Base-by-base conservation (phyloP, 441 rosid species). In the Gossypium schwendimanii region DNA sequence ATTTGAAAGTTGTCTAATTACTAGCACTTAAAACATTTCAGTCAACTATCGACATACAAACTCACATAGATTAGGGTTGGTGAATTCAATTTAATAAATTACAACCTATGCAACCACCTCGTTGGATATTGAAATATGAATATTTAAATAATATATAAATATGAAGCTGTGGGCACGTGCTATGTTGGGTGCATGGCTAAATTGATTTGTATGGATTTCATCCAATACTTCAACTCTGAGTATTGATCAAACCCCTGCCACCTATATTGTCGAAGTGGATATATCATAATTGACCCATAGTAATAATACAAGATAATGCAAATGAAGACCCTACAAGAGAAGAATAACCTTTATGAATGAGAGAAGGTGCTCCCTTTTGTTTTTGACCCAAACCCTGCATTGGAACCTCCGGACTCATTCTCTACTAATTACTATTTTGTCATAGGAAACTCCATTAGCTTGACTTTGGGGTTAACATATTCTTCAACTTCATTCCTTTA, bases 351-450 rank as follows among this genome's bases (percentile, higher is more conserved):
- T 69, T 23, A 21, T 24, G 44, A 57, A 70, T 71, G 53, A 49
- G 73, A 39, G n/a, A 23, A 57, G 24, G 41, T 63, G 49, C 53
- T 54, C 49, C 63, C 63, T 3, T 28, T 21, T 45, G 68, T 63
- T 58, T 58, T 65, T 71, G 73, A 70, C 77, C 77, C 45, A 55
- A 47, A 54, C 28, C 26, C 4, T 15, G 14, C 62, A 20, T 2
- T 21, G 21, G 18, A 49, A n/a, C 68, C 68, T 23, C 9, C 39
- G 24, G 2, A 57, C 55, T 68, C 58, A 47, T 1, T 17, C 63
- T 64, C 58, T 53, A 9, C 9, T 17, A 15, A 12, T 12, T 14
- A 49, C 53, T 49, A n/a, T 49, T 49, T 31, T 41, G 45, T 39
- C 36, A 31, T 31, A 31, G 6, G 36, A 31, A 31, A 31, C 6